A percentile compares a stretch with the other conserved stretches of the same genome.
Conservation (phyloP, 148 eudicot species). For the Heliosperma pusillum region DNA sequence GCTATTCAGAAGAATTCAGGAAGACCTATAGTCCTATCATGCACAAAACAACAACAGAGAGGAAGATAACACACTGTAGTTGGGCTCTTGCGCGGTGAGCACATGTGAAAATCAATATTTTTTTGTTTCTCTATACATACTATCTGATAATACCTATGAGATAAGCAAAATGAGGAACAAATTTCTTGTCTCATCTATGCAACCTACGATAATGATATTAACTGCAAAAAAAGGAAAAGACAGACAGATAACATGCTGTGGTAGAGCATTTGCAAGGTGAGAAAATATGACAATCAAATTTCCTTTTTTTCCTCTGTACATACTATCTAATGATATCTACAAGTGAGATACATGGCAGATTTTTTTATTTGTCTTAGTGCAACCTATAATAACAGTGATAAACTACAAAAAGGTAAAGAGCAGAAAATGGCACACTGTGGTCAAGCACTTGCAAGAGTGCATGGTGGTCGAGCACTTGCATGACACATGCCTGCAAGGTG, state of each 20-base stretch:
- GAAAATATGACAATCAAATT: neutral
- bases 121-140: neutral
- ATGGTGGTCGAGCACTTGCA: too few species aligned
- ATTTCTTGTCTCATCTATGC: neutral
- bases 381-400: slow-evolving; percentile 2
- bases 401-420: neutral
- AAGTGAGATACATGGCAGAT: neutral
- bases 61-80: neutral
- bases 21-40: neutral
- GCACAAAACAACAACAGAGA: neutral
- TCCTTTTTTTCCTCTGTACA: neutral
- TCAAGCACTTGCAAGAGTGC: neutral
- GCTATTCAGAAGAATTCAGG: neutral
- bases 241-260: neutral
- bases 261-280: neutral
- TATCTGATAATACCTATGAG: neutral
- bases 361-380: neutral
- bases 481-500: too few species aligned
- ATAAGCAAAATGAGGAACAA: neutral
- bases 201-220: neutral
- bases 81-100: neutral
- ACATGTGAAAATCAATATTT: neutral
- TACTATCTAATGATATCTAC: neutral
- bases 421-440: neutral
- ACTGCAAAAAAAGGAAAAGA: neutral